Conservation (phyloP, 2,329 filamentous ascomycete genomes). For the Stromatinia cepivora region DNA sequence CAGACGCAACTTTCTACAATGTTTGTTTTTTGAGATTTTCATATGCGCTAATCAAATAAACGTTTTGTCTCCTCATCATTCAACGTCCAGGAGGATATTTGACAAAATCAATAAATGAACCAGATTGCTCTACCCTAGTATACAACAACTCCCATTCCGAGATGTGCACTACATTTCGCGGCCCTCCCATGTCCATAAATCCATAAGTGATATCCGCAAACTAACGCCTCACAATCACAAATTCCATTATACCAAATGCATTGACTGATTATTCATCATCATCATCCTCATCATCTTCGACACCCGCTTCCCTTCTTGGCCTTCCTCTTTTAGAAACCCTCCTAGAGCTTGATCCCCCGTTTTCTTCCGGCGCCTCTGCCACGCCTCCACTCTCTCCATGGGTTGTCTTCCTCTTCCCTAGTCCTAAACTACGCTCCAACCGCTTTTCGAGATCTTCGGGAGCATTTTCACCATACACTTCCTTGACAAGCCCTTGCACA, state of each 20-base stretch:
- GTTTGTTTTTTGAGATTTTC: neutral
- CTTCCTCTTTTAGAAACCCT: neutral
- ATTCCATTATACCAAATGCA: neutral
- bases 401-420: slow-evolving; percentile 41
- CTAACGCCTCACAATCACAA: neutral
- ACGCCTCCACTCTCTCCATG: slow-evolving; percentile 29
- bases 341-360: slow-evolving; percentile 24
- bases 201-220: neutral
- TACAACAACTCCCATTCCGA: neutral
- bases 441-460: slow-evolving; percentile 58
- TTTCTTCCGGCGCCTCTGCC: slow-evolving; percentile 29
- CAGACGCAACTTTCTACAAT: neutral
- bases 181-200: neutral
- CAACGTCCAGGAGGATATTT: neutral
- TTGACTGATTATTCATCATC: slow-evolving; percentile 6
- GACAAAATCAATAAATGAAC: neutral
- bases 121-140: neutral
- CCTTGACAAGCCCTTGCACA: slow-evolving; percentile 67
- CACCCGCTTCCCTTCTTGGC: neutral
- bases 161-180: slow-evolving; percentile 6
- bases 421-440: slow-evolving; percentile 61
- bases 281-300: slow-evolving; percentile 20
- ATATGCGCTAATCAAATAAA: neutral
- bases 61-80: neutral
- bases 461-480: slow-evolving; percentile 55